phyloP scores from a whole-genome alignment of 257 asterid genomes.

The Capsicum pubescens region DNA sequence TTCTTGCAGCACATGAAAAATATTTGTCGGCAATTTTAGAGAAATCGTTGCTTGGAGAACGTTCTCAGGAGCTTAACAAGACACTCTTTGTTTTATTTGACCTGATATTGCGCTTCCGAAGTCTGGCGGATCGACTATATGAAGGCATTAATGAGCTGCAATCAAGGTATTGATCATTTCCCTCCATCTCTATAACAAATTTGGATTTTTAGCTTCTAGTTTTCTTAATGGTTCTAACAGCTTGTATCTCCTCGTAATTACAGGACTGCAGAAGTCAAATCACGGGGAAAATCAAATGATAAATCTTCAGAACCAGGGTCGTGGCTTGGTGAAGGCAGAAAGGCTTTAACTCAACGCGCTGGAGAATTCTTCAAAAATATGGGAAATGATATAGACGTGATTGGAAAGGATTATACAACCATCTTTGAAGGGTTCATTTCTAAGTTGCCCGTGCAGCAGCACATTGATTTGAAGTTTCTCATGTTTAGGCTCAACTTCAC shows the following conservation, averaged over 20 bases:
- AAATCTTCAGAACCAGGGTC: slow-evolving; percentile 68
- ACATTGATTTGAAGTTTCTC: slow-evolving; percentile 90
- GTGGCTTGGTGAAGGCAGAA: slow-evolving; percentile 96
- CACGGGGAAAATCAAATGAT: slow-evolving; percentile 53
- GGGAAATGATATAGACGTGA: slow-evolving; percentile 82
- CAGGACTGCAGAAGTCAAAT: slow-evolving; percentile 60
- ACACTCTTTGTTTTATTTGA: slow-evolving; percentile 79
- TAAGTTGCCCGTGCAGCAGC: slow-evolving; percentile 83
- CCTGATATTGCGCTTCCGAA: slow-evolving; percentile 80
- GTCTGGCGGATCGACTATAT: slow-evolving; percentile 89
- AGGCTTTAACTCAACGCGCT: slow-evolving; percentile 80
- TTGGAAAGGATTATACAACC: slow-evolving; percentile 80
- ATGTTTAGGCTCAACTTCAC: slow-evolving; percentile 94
- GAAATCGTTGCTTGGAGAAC: slow-evolving; percentile 95
- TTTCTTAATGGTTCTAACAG: slow-evolving; percentile 26
- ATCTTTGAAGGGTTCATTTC: slow-evolving; percentile 89
- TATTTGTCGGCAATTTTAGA: slow-evolving; percentile 83
- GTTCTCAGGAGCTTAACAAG: slow-evolving; percentile 77
- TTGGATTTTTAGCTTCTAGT: slow-evolving; percentile 15
- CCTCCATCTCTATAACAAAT: slow-evolving; percentile 17
- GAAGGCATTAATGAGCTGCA: slow-evolving; percentile 94
- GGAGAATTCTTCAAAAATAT: slow-evolving; percentile 75
- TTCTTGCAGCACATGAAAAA: slow-evolving; percentile 90
- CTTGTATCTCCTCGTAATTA: slow-evolving; percentile 35
- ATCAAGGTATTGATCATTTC: slow-evolving; percentile 65